A percentile compares a stretch with the other conserved stretches of the same genome.
Conservation (phyloP, 345 rosid genomes). For the Rhodomyrtus tomentosa region DNA sequence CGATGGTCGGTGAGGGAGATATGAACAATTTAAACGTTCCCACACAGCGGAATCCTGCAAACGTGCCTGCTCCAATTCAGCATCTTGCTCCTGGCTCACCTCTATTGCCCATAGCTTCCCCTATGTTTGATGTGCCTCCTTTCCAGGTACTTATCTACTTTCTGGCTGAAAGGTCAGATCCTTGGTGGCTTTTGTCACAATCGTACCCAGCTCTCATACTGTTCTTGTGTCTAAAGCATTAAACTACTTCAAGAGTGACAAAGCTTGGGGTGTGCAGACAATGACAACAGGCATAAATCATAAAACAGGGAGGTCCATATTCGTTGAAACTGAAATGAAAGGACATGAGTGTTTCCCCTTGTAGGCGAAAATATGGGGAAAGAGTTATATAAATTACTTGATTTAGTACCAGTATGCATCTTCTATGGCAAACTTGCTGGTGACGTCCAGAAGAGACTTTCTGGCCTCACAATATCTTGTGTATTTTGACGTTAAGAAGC, state of each 20-base stretch:
- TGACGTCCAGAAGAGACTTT: background rate
- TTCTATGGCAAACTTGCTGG: background rate
- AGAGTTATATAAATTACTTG: background rate
- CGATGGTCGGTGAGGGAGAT: constrained; percentile 58
- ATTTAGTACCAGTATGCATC: background rate
- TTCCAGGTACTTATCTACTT: constrained; percentile 55
- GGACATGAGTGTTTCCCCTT: background rate
- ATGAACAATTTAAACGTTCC: constrained; percentile 40
- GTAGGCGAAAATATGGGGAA: background rate
- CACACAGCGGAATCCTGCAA: constrained; percentile 44
- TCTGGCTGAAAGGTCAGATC: background rate
- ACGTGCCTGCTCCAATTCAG: constrained; percentile 56
- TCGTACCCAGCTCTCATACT: background rate
- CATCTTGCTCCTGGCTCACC: constrained; percentile 77
- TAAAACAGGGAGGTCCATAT: background rate
- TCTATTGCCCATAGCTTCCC: constrained; percentile 60
- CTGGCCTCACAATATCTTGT: background rate
- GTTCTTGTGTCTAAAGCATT: background rate
- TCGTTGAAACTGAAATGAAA: background rate
- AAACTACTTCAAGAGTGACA: background rate
- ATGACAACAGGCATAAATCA: background rate
- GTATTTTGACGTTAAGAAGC: background rate
- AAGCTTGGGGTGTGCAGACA: background rate
- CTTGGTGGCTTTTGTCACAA: background rate
- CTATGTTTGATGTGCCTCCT: constrained; percentile 90